These are phyloP conservation scores for Simmondsia chinensis DNA, from an alignment of 148 eudicot species.

Conservation along the genomic window DNA sequence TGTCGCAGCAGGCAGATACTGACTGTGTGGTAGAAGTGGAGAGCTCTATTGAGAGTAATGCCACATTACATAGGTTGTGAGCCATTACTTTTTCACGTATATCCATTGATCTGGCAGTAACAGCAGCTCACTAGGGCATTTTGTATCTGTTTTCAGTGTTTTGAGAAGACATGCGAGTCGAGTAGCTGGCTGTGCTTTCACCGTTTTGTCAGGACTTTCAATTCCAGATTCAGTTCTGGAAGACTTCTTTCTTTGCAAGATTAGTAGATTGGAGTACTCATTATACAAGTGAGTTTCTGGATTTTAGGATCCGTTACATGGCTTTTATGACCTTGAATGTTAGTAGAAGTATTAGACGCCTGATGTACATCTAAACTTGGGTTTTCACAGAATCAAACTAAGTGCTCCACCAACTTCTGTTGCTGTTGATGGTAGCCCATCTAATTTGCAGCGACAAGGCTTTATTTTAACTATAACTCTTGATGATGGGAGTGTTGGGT, in stretches of 20 bases:
- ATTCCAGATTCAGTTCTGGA: constrained; percentile 17
- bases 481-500: constrained; percentile 82
- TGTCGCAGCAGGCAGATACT: constrained; percentile 44
- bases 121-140: constrained; percentile 8
- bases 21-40: constrained; percentile 84
- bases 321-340: neutral
- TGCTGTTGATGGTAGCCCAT: constrained; percentile 14
- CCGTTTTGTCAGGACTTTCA: constrained; percentile 36
- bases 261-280: constrained; percentile 52
- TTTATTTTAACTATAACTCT: constrained; percentile 58
- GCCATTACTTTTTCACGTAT: constrained; percentile 2
- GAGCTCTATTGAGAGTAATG: constrained; percentile 71
- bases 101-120: constrained; percentile 1
- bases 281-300: constrained; percentile 45
- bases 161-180: constrained; percentile 54
- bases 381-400: constrained; percentile 54
- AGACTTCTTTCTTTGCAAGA: constrained; percentile 21
- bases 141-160: constrained; percentile 29
- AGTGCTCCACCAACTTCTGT: constrained; percentile 76
- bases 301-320: neutral
- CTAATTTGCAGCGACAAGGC: constrained; percentile 60
- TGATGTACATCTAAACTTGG: constrained; percentile 10
- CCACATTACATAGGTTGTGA: constrained; percentile 63
- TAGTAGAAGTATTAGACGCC: neutral
- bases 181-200: constrained; percentile 56